Percentiles rank a stretch among this genome's conserved stretches.
Evolutionary conservation across 2,329 filamentous ascomycete species (phyloP).

Genomic region (Phialocephala subalpina): DNA sequence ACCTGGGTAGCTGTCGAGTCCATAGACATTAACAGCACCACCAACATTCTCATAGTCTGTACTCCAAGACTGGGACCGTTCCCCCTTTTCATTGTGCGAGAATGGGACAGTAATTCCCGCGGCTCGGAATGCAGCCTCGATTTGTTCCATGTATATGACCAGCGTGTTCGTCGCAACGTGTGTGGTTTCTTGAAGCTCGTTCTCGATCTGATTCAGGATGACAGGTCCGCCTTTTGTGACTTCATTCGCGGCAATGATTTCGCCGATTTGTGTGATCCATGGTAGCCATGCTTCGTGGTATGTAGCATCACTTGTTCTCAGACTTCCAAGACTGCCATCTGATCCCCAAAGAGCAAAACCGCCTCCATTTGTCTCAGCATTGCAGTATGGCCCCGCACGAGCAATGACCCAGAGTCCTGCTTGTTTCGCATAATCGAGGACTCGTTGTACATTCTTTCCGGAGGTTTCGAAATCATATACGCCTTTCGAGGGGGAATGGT

Average conservation of each 20-base stretch:
- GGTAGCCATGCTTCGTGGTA: constrained; percentile 56
- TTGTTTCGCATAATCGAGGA: constrained; percentile 59
- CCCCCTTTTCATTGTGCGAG: constrained; percentile 59
- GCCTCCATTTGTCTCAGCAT: constrained; percentile 59
- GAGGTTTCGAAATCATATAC: constrained; percentile 58
- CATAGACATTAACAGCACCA: constrained; percentile 60
- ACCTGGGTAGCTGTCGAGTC: constrained; percentile 55
- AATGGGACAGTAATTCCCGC: constrained; percentile 58
- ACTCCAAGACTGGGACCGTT: constrained; percentile 58
- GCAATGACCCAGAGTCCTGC: constrained; percentile 60
- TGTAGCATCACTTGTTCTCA: constrained; percentile 52
- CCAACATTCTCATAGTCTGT: constrained; percentile 63
- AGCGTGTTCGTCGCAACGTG: constrained; percentile 53
- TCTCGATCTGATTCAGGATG: constrained; percentile 61
- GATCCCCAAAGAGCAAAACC: constrained; percentile 55
- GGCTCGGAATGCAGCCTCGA: constrained; percentile 53
- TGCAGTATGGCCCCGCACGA: constrained; percentile 59
- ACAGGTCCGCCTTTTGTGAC: constrained; percentile 59
- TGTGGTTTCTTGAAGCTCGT: constrained; percentile 56
- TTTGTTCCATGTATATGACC: constrained; percentile 60
- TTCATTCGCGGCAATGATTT: constrained; percentile 57
- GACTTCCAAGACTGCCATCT: constrained; percentile 53
- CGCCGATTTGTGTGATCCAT: constrained; percentile 54
- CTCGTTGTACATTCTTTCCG: constrained; percentile 57
- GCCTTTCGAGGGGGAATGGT: constrained; percentile 53